Base-by-base conservation (phyloP, 1,284 basidiomycete species). In the Ceratobasidium theobromae region DNA sequence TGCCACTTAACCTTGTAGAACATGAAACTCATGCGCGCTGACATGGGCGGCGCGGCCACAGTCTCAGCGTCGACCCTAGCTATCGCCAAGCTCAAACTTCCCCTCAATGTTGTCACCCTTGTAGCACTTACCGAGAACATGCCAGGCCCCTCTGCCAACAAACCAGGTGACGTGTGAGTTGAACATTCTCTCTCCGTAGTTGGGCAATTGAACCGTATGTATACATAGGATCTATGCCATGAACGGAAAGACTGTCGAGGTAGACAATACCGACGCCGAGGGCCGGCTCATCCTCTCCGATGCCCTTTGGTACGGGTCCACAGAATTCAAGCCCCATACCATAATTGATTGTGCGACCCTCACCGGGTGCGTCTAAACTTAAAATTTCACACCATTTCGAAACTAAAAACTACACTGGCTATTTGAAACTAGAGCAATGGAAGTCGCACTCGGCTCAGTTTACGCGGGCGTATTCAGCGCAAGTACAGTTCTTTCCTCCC, bases 221-320 rank as follows among this genome's bases (percentile, higher is more conserved):
- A 53, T 18, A 46, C 6, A 6, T 72, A 91, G 92, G 60, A 75
- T 95, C 69, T 88, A 91, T 71, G 89, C 91, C 4, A 92, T 92
- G 86, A 94, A 93, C 73, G 92, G 93, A 43, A 92, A 93, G 76
- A 86, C 88, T 0, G 83, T 95, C 33, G 91, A 95, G 74, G 84
- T 95, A 40, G 91, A 94, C 77, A 94, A 94, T 77, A 94, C 92
- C 0, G 92, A 94, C 73, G 91, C 91, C 3, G 91, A 93, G 74
- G 93, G 93, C 18, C 86, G 93, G 28, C 80, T 95, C 23, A 80
- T 95, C 23, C 82, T 91, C 38, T 82, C 88, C 53, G 93, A 95
- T 75, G 90, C 92, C 1, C 82, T 95, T 53, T 91, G 91, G 75
- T 95, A 95, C 74, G 84, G 86, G n/a, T 85, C 87, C 0, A 86